Percentiles rank a stretch among this genome's conserved stretches.
These are phyloP conservation scores for Lactarius psammicola DNA, from an alignment of 768 basidiomycete genomes.

Conservation along the genomic window DNA sequence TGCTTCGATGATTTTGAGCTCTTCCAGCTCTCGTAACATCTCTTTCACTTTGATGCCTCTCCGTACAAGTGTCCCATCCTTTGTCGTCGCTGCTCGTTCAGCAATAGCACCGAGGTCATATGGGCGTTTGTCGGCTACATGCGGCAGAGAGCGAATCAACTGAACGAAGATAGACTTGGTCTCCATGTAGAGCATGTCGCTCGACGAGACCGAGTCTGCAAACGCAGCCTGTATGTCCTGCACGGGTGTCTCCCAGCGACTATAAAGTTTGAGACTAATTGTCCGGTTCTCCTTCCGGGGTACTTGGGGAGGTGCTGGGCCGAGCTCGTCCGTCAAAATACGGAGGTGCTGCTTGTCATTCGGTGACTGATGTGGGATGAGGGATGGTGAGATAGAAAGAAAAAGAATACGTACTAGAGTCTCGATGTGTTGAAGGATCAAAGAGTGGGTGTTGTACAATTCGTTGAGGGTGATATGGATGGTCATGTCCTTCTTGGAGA, in stretches of 20 bases:
- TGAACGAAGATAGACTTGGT: constrained; percentile 99
- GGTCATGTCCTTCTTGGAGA: constrained; percentile 97
- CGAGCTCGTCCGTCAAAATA: constrained; percentile 94
- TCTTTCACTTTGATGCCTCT: constrained; percentile 99
- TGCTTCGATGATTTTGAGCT: constrained; percentile 79
- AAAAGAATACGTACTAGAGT: constrained; percentile 62
- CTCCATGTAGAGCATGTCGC: constrained; percentile 99
- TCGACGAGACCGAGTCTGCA: constrained; percentile 95
- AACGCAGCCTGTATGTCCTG: constrained; percentile 96
- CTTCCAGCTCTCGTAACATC: constrained; percentile 95
- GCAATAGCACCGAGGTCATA: constrained; percentile 87
- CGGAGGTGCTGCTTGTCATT: constrained; percentile 98
- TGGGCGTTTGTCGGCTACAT: constrained; percentile 78
- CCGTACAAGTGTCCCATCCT: constrained; percentile 92
- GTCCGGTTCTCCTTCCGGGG: constrained; percentile 97
- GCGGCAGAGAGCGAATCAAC: constrained; percentile 91
- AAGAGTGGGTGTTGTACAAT: constrained; percentile 96
- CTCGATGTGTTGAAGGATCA: constrained; percentile 94
- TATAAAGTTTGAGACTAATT: constrained; percentile 88
- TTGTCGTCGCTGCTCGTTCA: constrained; percentile 94
- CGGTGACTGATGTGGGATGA: constrained; percentile 61
- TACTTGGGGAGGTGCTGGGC: constrained; percentile 89
- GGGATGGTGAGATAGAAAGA: not conserved
- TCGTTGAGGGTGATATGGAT: constrained; percentile 99
- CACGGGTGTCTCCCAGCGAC: constrained; percentile 98